These are phyloP conservation scores for Syncephalastrum monosporum DNA, from an alignment of 371 early-diverging fungal genomes.

Conservation along the genomic window DNA sequence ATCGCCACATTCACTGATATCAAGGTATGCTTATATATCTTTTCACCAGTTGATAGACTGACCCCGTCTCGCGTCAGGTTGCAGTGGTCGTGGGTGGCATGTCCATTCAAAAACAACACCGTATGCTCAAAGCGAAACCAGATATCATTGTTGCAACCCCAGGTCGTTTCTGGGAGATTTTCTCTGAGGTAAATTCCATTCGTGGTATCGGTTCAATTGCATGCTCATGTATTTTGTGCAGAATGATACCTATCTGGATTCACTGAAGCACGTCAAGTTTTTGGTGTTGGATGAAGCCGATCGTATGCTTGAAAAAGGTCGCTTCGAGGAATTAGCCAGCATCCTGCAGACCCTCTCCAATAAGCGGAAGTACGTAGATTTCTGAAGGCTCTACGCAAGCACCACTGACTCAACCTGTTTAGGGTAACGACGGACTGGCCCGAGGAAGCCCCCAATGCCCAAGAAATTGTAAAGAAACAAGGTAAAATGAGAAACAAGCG, in stretches of 20 bases:
- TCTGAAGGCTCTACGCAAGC: not conserved
- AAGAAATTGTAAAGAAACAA: constrained; percentile 5
- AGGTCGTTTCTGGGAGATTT: constrained; percentile 94
- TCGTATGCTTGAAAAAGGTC: constrained; percentile 92
- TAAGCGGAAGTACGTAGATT: constrained; percentile 41
- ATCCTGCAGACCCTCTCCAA: constrained; percentile 60
- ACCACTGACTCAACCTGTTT: constrained; percentile 1
- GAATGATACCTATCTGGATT: constrained; percentile 55
- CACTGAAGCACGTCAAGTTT: constrained; percentile 55
- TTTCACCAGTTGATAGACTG: not conserved
- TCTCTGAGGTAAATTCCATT: constrained; percentile 57
- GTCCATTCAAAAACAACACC: constrained; percentile 87
- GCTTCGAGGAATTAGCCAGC: constrained; percentile 77
- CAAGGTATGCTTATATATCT: constrained; percentile 29
- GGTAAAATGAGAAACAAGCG: not conserved
- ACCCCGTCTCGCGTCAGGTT: constrained; percentile 17
- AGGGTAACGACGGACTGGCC: constrained; percentile 44
- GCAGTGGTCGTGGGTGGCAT: constrained; percentile 92
- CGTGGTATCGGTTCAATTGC: not conserved
- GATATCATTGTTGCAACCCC: constrained; percentile 97
- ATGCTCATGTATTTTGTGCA: constrained; percentile 13
- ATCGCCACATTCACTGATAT: constrained; percentile 57
- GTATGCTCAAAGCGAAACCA: constrained; percentile 67
- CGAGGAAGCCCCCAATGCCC: constrained; percentile 20
- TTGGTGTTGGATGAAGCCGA: constrained; percentile 98